phyloP scores from a whole-genome alignment of 2,329 filamentous ascomycete species.

The Monosporascus sp. region DNA sequence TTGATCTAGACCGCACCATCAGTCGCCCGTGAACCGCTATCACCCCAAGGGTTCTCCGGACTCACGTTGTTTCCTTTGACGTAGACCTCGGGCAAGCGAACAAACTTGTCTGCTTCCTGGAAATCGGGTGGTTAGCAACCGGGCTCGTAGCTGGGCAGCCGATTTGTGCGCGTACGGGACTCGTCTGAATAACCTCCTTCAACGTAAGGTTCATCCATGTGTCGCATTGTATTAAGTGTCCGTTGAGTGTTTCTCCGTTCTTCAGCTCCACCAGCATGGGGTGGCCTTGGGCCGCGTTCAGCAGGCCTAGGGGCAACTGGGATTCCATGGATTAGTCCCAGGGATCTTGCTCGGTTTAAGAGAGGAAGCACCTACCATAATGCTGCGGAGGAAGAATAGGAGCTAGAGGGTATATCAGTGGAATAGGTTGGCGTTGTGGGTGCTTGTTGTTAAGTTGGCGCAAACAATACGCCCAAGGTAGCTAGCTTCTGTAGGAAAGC shows the following conservation, averaged over 20 bases:
- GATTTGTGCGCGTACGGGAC: conserved; percentile 51
- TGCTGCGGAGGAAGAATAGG: not conserved
- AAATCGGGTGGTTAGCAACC: conserved; percentile 18
- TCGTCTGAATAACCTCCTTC: conserved; percentile 96
- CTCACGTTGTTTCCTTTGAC: conserved; percentile 95
- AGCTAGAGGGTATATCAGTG: conserved; percentile 2
- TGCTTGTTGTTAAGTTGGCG: not conserved
- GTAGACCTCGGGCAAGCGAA: conserved; percentile 87
- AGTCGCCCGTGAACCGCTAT: conserved; percentile 1
- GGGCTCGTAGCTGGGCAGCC: not conserved
- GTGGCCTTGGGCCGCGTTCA: conserved; percentile 94
- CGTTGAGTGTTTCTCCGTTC: conserved; percentile 79
- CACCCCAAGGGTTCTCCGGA: conserved; percentile 14
- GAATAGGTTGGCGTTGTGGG: not conserved
- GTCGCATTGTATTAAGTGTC: conserved; percentile 92
- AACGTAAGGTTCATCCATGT: conserved; percentile 99
- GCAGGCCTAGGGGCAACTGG: conserved; percentile 70
- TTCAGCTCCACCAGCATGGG: conserved; percentile 64
- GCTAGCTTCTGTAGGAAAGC: not conserved
- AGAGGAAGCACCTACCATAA: not conserved
- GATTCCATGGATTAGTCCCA: conserved; percentile 9
- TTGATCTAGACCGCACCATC: conserved; percentile 69
- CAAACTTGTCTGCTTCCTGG: conserved; percentile 89
- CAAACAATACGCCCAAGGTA: not conserved
- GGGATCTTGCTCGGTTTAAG: not conserved